Conservation (phyloP, 164 flowering plant species). For the Dillenia turbinata region DNA sequence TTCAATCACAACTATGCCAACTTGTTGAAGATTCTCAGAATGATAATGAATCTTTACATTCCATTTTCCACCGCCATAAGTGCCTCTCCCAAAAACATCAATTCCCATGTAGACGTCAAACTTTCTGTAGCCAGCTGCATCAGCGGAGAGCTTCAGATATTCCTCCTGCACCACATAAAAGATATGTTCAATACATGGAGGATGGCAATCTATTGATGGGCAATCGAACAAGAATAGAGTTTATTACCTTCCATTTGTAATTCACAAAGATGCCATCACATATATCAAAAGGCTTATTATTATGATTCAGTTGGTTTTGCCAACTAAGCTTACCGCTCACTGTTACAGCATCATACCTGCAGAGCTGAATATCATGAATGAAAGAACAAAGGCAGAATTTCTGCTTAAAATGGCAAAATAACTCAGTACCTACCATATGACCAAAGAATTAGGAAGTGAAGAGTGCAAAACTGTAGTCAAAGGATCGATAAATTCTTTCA, state of each 20-base stretch:
- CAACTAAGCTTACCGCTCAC: slow-evolving; percentile 57
- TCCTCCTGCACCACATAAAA: slow-evolving; percentile 40
- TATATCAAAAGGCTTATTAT: slow-evolving; percentile 84
- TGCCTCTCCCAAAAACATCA: slow-evolving; percentile 82
- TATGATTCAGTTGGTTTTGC: slow-evolving; percentile 79
- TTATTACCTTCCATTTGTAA: slow-evolving; percentile 77
- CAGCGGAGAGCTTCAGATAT: slow-evolving; percentile 69
- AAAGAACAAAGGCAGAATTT: neutral
- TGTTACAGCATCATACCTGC: slow-evolving; percentile 92
- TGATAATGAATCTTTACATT: slow-evolving; percentile 38
- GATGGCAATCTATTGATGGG: neutral
- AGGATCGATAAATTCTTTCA: slow-evolving; percentile 75
- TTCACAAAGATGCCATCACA: slow-evolving; percentile 92
- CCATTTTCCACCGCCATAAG: slow-evolving; percentile 94
- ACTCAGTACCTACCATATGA: slow-evolving; percentile 48
- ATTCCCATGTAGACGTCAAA: slow-evolving; percentile 95
- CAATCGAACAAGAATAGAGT: slow-evolving; percentile 4
- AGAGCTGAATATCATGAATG: slow-evolving; percentile 10
- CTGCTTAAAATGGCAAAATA: neutral
- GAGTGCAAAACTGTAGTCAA: slow-evolving; percentile 70
- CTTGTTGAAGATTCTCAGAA: no score
- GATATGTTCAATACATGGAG: neutral
- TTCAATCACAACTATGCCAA: no score
- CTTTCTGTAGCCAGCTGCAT: slow-evolving; percentile 73
- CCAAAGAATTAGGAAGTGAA: slow-evolving; percentile 63